Percentiles rank a stretch among this genome's conserved stretches.
Conservation (phyloP, 2,329 filamentous ascomycete genomes). For the Epichloe amarillans region DNA sequence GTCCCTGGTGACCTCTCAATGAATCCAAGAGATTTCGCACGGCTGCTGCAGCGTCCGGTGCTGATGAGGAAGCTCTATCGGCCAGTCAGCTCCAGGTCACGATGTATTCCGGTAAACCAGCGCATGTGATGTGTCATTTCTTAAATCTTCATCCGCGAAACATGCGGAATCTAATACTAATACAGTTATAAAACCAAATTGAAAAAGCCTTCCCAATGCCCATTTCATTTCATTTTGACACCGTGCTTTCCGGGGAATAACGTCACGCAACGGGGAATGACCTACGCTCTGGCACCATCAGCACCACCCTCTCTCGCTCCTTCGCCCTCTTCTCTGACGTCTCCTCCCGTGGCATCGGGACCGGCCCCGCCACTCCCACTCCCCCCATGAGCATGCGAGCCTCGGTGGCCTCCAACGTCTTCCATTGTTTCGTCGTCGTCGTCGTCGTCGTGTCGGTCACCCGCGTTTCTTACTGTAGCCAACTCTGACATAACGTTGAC, state of each 20-base stretch:
- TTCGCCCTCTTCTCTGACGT: conserved; percentile 81
- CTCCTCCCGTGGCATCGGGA: conserved; percentile 75
- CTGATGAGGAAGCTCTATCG: conserved; percentile 44
- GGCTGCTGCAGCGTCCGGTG: conserved; percentile 57
- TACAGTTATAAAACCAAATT: conserved; percentile 15
- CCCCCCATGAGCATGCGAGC: conserved; percentile 41
- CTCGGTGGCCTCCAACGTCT: conserved; percentile 55
- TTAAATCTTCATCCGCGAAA: conserved; percentile 12
- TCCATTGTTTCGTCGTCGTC: conserved; percentile 34
- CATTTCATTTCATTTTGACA: conserved; percentile 3
- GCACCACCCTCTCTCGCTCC: conserved; percentile 82
- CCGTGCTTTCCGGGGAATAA: conserved; percentile 10
- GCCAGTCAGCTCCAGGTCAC: conserved; percentile 27
- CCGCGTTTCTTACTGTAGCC: conserved; percentile 42
- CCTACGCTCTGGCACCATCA: conserved; percentile 99
- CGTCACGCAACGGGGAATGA: conserved; percentile 29
- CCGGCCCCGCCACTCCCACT: conserved; percentile 69
- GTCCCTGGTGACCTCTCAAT: conserved; percentile 44
- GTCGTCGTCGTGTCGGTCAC: conserved; percentile 41
- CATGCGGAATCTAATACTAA: conserved; percentile 14
- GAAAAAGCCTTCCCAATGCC: conserved; percentile 4
- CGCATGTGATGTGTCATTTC: conserved; percentile 8
- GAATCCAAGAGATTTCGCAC: conserved; percentile 86
- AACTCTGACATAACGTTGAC: conserved; percentile 67
- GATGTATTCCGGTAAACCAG: neutral